Conservation (phyloP, 257 asterid species). For the Nicotiana undulata region DNA sequence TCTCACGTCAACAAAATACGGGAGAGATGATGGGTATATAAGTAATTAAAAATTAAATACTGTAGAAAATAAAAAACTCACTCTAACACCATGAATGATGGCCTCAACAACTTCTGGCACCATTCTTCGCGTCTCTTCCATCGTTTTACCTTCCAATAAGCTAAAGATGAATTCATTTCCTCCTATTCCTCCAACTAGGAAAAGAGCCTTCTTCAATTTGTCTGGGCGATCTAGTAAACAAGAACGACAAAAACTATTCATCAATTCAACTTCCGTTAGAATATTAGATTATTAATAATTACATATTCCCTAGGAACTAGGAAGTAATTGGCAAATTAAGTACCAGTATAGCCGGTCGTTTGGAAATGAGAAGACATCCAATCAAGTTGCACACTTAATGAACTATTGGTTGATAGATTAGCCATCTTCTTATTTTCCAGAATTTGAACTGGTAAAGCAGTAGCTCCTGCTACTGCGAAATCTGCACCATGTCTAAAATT, state of each 20-base stretch:
- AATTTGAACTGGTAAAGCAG: too few relatives aligned
- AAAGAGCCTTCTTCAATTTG: background rate
- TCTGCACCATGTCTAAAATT: too few relatives aligned
- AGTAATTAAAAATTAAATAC: background rate
- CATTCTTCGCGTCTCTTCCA: constrained; percentile 9
- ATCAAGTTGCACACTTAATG: constrained; percentile 14
- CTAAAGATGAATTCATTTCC: constrained; percentile 9
- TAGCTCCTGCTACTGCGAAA: too few relatives aligned
- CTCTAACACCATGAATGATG: constrained; percentile 9
- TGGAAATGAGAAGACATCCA: constrained; percentile 16
- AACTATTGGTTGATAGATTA: background rate
- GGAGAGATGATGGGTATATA: too few relatives aligned
- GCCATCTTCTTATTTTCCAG: too few relatives aligned
- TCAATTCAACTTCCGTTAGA: constrained; percentile 1
- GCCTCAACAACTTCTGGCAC: constrained; percentile 9
- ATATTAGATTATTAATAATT: background rate
- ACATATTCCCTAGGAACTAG: too few relatives aligned
- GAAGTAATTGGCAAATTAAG: too few relatives aligned
- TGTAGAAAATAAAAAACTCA: background rate
- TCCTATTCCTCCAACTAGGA: constrained; percentile 21
- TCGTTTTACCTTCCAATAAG: constrained; percentile 17
- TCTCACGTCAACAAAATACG: too few relatives aligned
- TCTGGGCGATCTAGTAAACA: constrained; percentile 9
- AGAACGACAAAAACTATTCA: background rate
- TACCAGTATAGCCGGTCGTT: too few relatives aligned